Conservation (phyloP, 176 grass and related monocot genomes). For the Zea luxurians region DNA sequence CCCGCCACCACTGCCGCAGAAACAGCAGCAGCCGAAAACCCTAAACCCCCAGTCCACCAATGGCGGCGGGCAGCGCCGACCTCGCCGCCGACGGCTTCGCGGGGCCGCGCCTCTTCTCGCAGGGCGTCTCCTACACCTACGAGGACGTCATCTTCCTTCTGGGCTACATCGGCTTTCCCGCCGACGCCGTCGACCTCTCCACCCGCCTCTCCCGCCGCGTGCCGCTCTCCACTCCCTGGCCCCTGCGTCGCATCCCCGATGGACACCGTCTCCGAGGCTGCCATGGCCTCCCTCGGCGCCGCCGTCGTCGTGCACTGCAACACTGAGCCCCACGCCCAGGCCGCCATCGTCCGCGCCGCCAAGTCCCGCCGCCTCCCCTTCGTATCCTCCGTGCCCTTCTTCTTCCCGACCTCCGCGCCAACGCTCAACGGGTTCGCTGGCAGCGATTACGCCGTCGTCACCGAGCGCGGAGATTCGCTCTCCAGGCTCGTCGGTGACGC, state of each 20-base stretch:
- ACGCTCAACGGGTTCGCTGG: slow-evolving; percentile 47
- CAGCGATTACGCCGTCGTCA: slow-evolving; percentile 68
- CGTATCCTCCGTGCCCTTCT: slow-evolving; percentile 55
- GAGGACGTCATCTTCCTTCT: slow-evolving; percentile 79
- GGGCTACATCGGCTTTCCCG: slow-evolving; percentile 73
- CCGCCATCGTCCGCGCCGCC: slow-evolving; percentile 64
- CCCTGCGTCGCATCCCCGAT: slow-evolving; percentile 96
- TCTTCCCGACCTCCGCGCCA: slow-evolving; percentile 42
- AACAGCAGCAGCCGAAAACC: slow-evolving; percentile 17
- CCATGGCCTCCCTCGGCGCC: slow-evolving; percentile 82
- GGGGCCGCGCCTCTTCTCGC: slow-evolving; percentile 63
- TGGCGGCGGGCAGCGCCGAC: slow-evolving; percentile 35
- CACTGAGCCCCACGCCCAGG: slow-evolving; percentile 53
- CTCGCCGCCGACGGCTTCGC: slow-evolving; percentile 52
- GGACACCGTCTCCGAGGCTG: slow-evolving; percentile 88
- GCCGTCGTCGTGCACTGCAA: slow-evolving; percentile 78
- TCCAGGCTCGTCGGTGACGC: slow-evolving; percentile 59
- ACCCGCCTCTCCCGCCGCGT: slow-evolving; percentile 78
- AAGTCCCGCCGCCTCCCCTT: slow-evolving; percentile 81
- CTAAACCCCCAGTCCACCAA: not conserved
- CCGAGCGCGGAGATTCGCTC: slow-evolving; percentile 56
- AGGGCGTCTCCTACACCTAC: slow-evolving; percentile 84
- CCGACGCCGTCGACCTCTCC: slow-evolving; percentile 78
- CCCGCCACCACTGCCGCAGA: not conserved
- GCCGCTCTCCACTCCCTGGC: slow-evolving; percentile 67